Percentiles rank a stretch among this genome's conserved stretches.
These are phyloP conservation scores for Candida peoriensis DNA, from an alignment of 805 yeast species.

Conservation along the genomic window DNA sequence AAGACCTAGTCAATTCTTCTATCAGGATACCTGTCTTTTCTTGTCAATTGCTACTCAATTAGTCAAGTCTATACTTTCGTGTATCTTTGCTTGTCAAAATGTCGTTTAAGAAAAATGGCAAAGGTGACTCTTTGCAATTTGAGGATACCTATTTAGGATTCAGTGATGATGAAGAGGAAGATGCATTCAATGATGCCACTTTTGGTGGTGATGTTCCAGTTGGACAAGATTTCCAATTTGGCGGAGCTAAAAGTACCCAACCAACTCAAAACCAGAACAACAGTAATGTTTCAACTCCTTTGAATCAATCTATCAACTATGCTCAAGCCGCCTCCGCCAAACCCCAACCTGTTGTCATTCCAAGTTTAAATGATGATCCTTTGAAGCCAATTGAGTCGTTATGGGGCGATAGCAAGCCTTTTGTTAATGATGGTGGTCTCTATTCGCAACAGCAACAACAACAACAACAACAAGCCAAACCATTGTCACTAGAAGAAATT, in stretches of 20 bases:
- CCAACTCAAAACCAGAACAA: conserved; percentile 2
- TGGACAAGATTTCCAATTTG: conserved; percentile 64
- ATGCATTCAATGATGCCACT: conserved; percentile 76
- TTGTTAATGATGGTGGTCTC: conserved; percentile 2
- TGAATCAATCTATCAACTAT: conserved; percentile 31
- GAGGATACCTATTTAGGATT: conserved; percentile 81
- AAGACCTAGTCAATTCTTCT: no score
- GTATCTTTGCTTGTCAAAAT: background rate
- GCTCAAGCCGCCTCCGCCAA: conserved; percentile 36
- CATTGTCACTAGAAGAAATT: conserved; percentile 74
- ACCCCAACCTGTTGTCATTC: conserved; percentile 10
- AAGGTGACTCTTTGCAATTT: conserved; percentile 50
- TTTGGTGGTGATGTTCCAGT: conserved; percentile 55
- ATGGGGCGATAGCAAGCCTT: conserved; percentile 42
- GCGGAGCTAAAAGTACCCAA: conserved; percentile 23
- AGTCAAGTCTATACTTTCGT: no score
- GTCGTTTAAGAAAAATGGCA: conserved; percentile 2
- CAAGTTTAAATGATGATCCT: conserved; percentile 29
- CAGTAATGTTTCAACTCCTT: conserved; percentile 8
- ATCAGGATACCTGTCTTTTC: no score
- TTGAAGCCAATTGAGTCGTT: conserved; percentile 69
- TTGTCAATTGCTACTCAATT: no score
- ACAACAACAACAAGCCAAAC: conserved; percentile 26
- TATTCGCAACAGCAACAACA: conserved; percentile 9
- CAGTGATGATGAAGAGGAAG: conserved; percentile 70